phyloP scores from a whole-genome alignment of 768 basidiomycete genomes.

The Leucosporidium yakuticum region DNA sequence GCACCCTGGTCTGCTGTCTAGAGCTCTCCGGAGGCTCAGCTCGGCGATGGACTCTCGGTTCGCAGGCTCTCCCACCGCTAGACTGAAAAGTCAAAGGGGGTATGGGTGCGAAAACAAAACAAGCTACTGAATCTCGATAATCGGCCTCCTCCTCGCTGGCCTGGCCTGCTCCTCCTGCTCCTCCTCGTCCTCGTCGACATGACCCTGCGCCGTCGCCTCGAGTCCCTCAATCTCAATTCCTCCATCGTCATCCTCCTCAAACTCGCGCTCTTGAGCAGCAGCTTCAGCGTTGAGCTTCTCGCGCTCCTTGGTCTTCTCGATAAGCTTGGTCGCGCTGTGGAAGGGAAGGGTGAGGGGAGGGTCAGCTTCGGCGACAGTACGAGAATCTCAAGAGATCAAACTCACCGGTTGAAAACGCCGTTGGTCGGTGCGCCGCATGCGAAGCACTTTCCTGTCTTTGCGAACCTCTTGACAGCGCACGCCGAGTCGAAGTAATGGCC shows the following conservation, averaged over 20 bases:
- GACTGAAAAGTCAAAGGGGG: too few species aligned
- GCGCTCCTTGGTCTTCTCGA: conserved; percentile 63
- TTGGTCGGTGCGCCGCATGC: conserved; percentile 89
- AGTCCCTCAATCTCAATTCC: conserved; percentile 38
- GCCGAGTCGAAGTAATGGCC: conserved; percentile 93
- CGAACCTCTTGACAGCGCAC: conserved; percentile 91
- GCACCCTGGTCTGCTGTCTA: too few species aligned
- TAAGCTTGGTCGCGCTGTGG: conserved; percentile 73
- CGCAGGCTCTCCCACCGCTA: too few species aligned
- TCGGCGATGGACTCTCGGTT: too few species aligned
- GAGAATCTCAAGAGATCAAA: background rate
- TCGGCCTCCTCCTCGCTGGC: conserved; percentile 7
- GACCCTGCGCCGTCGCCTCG: background rate
- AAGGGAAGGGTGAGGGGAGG: background rate
- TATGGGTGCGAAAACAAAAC: too few species aligned
- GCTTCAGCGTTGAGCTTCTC: conserved; percentile 48
- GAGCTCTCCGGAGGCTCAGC: too few species aligned
- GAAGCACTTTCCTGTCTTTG: conserved; percentile 88
- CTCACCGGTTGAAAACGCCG: conserved; percentile 77
- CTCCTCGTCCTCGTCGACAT: conserved; percentile 2
- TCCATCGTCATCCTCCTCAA: conserved; percentile 30
- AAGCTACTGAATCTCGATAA: conserved; percentile 25
- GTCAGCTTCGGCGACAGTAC: background rate
- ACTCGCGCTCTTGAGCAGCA: conserved; percentile 37
- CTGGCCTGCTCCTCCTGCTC: conserved; percentile 14